Evolutionary conservation across 371 early-diverging fungal species (phyloP).

Genomic region (Mucor velutinosus): DNA sequence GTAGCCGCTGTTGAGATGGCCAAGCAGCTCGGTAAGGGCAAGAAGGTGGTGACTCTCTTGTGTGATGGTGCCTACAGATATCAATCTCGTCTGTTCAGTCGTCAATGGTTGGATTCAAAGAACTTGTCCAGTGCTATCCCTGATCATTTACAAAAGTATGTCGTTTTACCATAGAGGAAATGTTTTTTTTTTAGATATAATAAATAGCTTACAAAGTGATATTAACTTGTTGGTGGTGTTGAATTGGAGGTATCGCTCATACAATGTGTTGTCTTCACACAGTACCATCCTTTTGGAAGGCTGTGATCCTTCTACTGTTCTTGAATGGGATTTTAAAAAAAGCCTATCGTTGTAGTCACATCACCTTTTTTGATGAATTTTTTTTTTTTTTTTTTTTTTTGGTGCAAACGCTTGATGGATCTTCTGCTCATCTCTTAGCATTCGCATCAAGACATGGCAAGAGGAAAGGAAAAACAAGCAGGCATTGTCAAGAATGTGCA

Average conservation of each 20-base stretch:
- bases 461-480: constrained; percentile 26
- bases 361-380: not conserved
- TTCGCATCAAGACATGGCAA: constrained; percentile 1
- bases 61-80: constrained; percentile 94
- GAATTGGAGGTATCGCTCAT: no score
- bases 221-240: not conserved
- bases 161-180: constrained; percentile 52
- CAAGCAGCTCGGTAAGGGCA: constrained; percentile 80
- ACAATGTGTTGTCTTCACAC: no score
- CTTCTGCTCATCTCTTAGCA: not conserved
- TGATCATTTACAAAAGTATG: constrained; percentile 82
- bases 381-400: not conserved
- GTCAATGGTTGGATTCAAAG: constrained; percentile 86
- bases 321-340: no score
- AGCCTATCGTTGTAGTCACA: not conserved
- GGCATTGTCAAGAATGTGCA: constrained; percentile 27
- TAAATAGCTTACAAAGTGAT: not conserved
- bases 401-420: no score
- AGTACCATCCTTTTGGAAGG: no score
- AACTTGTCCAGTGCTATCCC: constrained; percentile 79
- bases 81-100: constrained; percentile 87
- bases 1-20: constrained; percentile 94
- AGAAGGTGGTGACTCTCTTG: constrained; percentile 83
- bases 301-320: not conserved
- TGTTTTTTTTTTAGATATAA: not conserved